Evolutionary conservation across 768 basidiomycete species (phyloP).

Genomic region (Leccinum truebloodii): DNA sequence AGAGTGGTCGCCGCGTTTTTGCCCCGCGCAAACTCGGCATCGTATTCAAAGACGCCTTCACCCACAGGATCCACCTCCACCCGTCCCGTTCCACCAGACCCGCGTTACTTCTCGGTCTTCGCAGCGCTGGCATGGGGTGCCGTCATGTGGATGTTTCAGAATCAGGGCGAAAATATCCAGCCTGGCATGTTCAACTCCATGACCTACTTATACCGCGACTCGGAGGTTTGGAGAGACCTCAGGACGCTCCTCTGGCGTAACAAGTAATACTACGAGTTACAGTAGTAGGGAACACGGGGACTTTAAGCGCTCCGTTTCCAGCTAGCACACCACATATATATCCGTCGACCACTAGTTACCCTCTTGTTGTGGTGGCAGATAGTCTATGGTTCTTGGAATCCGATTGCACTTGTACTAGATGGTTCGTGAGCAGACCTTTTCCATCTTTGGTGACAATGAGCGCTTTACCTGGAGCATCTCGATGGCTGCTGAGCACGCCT

Average conservation of each 20-base stretch:
- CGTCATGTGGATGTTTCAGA: slow-evolving; percentile 95
- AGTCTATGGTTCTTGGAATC: slow-evolving; percentile 52
- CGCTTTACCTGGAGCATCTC: slow-evolving; percentile 65
- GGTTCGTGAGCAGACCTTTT: slow-evolving; percentile 8
- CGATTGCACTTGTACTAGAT: slow-evolving; percentile 63
- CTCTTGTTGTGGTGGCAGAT: slow-evolving; percentile 33
- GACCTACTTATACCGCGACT: slow-evolving; percentile 94
- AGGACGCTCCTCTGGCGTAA: slow-evolving; percentile 93
- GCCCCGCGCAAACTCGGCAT: slow-evolving; percentile 61
- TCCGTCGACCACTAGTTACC: slow-evolving; percentile 21
- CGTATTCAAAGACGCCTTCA: slow-evolving; percentile 49
- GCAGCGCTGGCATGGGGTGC: slow-evolving; percentile 91
- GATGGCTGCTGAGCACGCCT: slow-evolving; percentile 62
- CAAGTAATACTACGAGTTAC: slow-evolving; percentile 40
- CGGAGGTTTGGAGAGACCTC: slow-evolving; percentile 80
- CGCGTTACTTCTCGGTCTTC: slow-evolving; percentile 82
- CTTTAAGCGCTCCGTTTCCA: not conserved
- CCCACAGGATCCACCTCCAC: slow-evolving; percentile 43
- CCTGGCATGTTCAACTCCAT: slow-evolving; percentile 97
- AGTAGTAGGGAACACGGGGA: not conserved
- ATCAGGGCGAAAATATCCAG: slow-evolving; percentile 88
- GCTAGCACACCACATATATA: slow-evolving; percentile 5
- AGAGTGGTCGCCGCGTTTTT: slow-evolving; percentile 91
- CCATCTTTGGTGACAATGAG: not conserved
- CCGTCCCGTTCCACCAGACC: slow-evolving; percentile 80